Evolutionary conservation across 139 green algal genomes (phyloP).

Genomic region (Coelastrella sp.): DNA sequence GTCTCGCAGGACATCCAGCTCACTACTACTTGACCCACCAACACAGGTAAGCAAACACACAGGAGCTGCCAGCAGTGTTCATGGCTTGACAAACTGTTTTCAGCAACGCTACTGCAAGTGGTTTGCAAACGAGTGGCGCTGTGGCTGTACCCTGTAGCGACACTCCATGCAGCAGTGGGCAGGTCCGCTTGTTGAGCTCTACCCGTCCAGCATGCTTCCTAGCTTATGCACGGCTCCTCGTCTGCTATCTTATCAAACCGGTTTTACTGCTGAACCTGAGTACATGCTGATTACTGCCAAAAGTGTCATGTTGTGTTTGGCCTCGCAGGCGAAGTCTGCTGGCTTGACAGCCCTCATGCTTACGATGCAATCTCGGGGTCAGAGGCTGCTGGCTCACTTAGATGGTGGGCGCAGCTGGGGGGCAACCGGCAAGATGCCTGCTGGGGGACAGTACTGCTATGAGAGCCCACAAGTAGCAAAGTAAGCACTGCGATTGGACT

Average conservation of each 20-base stretch:
- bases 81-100: too few relatives aligned
- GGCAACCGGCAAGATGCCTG: constrained; percentile 58
- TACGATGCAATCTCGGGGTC: constrained; percentile 32
- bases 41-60: constrained; percentile 36
- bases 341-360: constrained; percentile 25
- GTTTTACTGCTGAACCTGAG: neutral
- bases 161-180: neutral
- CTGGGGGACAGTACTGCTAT: constrained; percentile 70
- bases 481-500: constrained; percentile 46
- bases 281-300: too few relatives aligned
- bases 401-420: constrained; percentile 57
- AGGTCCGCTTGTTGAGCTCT: too few relatives aligned
- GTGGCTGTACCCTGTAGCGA: neutral
- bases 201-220: too few relatives aligned
- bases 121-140: too few relatives aligned
- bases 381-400: constrained; percentile 44
- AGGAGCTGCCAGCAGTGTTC: too few relatives aligned
- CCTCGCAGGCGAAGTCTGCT: constrained; percentile 23
- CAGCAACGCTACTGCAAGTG: too few relatives aligned
- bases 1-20: constrained; percentile 60
- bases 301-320: too few relatives aligned
- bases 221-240: too few relatives aligned
- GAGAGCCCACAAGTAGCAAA: constrained; percentile 78
- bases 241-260: neutral
- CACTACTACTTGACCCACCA: constrained; percentile 57